A percentile compares a stretch with the other conserved stretches of the same genome.
phyloP scores from a whole-genome alignment of 805 yeast genomes.

The Sugiyamaella floridensis region DNA sequence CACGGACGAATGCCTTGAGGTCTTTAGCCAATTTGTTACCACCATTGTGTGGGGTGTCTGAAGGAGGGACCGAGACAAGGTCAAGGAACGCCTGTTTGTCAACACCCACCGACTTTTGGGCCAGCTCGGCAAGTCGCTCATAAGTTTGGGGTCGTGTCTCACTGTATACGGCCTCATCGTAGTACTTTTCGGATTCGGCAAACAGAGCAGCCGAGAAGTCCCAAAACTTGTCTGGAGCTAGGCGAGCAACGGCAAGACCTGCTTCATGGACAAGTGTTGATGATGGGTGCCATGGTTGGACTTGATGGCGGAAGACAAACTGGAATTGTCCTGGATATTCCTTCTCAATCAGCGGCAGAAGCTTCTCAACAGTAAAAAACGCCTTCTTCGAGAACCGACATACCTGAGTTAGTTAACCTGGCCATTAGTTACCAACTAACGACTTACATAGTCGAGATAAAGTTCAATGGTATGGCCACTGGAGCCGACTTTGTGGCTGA shows the following conservation, averaged over 20 bases:
- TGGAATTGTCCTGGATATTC: constrained; percentile 46
- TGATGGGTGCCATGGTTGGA: constrained; percentile 90
- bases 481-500: constrained; percentile 14
- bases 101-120: constrained; percentile 36
- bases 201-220: constrained; percentile 51
- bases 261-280: constrained; percentile 65
- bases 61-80: constrained; percentile 29
- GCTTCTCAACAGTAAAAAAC: constrained; percentile 47
- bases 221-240: constrained; percentile 51
- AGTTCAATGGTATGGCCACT: constrained; percentile 45
- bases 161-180: constrained; percentile 53
- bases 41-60: constrained; percentile 38
- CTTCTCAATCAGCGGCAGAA: constrained; percentile 46
- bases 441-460: constrained; percentile 53
- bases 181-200: constrained; percentile 46
- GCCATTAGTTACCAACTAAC: neutral
- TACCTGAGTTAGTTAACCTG: neutral
- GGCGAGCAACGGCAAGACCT: constrained; percentile 55
- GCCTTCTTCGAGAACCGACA: constrained; percentile 70
- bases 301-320: constrained; percentile 60
- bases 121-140: constrained; percentile 45
- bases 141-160: constrained; percentile 52
- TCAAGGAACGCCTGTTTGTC: constrained; percentile 32
- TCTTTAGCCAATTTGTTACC: constrained; percentile 59
- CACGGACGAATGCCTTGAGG: constrained; percentile 64